These are phyloP conservation scores for Pisolithus microcarpus DNA, from an alignment of 768 basidiomycete species.

Conservation along the genomic window DNA sequence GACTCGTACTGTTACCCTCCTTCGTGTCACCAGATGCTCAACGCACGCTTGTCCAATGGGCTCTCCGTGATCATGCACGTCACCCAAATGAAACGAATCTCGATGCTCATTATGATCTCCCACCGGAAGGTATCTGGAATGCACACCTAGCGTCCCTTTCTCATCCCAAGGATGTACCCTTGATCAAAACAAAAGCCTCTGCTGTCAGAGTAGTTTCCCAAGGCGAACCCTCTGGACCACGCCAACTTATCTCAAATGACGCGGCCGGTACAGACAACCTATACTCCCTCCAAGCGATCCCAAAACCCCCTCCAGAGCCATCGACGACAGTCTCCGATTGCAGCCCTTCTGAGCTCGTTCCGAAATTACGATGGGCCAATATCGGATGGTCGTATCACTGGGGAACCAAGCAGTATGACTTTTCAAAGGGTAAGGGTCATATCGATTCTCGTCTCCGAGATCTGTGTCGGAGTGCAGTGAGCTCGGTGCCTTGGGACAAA, in stretches of 20 bases:
- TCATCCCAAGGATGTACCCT: slow-evolving; percentile 31
- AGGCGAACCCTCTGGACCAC: slow-evolving; percentile 40
- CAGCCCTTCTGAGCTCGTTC: slow-evolving; percentile 49
- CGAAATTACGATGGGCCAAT: slow-evolving; percentile 89
- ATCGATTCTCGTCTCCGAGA: slow-evolving; percentile 51
- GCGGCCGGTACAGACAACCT: slow-evolving; percentile 57
- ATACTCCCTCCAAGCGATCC: slow-evolving; percentile 40
- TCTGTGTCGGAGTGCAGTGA: slow-evolving; percentile 59
- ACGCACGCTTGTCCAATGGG: slow-evolving; percentile 60
- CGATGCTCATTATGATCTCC: slow-evolving; percentile 78
- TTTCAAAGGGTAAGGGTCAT: slow-evolving; percentile 56
- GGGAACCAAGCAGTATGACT: slow-evolving; percentile 94
- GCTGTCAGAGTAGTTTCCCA: not conserved
- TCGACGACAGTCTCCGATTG: slow-evolving; percentile 51
- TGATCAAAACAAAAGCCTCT: slow-evolving; percentile 31
- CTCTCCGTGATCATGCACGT: slow-evolving; percentile 67
- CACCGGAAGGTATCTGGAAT: slow-evolving; percentile 73
- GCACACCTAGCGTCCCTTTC: slow-evolving; percentile 30
- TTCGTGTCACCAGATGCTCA: slow-evolving; percentile 62
- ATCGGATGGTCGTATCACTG: slow-evolving; percentile 97
- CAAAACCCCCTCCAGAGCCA: slow-evolving; percentile 59
- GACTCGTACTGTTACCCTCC: slow-evolving; percentile 76
- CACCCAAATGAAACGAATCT: slow-evolving; percentile 86
- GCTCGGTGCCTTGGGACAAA: slow-evolving; percentile 57
- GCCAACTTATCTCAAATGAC: slow-evolving; percentile 64